Percentiles rank a stretch among this genome's conserved stretches.
Evolutionary conservation across 108 stramenopile species (phyloP).

Genomic region (Ochromonas danica): DNA sequence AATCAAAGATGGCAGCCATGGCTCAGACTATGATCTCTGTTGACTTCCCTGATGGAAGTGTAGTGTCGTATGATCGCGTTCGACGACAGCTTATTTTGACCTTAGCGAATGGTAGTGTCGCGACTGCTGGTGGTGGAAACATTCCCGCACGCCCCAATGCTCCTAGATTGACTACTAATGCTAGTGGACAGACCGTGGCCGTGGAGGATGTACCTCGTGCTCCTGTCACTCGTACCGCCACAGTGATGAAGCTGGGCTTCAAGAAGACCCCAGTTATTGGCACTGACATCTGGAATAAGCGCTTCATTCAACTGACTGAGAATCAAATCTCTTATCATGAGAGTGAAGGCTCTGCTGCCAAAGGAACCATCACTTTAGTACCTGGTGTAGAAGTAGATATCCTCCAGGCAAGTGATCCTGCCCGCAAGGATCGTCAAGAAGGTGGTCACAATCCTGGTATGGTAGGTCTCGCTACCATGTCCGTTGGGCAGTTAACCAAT

Average conservation of each 20-base stretch:
- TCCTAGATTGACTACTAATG: neutral
- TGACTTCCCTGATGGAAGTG: neutral
- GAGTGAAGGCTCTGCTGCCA: neutral
- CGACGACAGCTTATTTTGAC: neutral
- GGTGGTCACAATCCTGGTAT: constrained; percentile 5
- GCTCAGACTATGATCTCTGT: neutral
- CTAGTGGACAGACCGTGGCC: neutral
- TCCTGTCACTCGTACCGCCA: neutral
- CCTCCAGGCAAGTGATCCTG: neutral
- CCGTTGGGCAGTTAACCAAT: neutral
- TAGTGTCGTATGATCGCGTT: constrained; percentile 1
- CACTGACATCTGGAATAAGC: neutral
- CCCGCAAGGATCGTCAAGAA: neutral
- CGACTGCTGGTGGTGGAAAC: neutral
- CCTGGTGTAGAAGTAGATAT: neutral
- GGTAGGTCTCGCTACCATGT: neutral
- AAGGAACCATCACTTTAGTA: neutral
- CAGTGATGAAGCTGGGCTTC: neutral
- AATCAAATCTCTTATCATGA: neutral
- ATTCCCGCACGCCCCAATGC: neutral
- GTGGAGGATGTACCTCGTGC: neutral
- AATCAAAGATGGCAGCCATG: neutral
- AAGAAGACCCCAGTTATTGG: neutral
- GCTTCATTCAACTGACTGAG: neutral
- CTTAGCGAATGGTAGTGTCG: neutral